A percentile compares a stretch with the other conserved stretches of the same genome.
Conservation (phyloP, 805 yeast genomes). For the Ogataea paraovalis region DNA sequence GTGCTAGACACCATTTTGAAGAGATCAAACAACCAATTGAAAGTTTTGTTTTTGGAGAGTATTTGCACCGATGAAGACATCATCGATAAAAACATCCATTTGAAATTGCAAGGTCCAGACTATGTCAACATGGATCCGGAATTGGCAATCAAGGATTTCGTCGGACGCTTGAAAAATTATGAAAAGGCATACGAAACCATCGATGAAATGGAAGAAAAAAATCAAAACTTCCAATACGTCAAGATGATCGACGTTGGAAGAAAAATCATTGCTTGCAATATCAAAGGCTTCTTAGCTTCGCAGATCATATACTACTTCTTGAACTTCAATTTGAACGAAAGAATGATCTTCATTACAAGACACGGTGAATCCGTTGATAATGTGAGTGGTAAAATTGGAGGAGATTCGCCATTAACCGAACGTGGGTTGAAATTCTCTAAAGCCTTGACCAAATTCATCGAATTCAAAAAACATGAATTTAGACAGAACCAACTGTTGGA, state of each 20-base stretch:
- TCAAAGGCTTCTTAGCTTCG: constrained; percentile 82
- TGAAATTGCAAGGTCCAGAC: constrained; percentile 91
- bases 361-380: constrained; percentile 93
- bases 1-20: constrained; percentile 55
- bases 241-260: constrained; percentile 96
- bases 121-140: constrained; percentile 82
- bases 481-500: constrained; percentile 55
- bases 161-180: constrained; percentile 75
- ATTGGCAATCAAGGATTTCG: constrained; percentile 74
- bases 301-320: constrained; percentile 88
- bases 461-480: constrained; percentile 65
- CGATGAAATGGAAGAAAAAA: constrained; percentile 63
- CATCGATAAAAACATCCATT: constrained; percentile 73
- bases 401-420: constrained; percentile 76
- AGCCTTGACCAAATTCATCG: constrained; percentile 72
- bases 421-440: constrained; percentile 74
- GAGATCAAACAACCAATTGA: constrained; percentile 56
- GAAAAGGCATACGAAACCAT: constrained; percentile 88
- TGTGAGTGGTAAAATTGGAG: constrained; percentile 83
- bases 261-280: constrained; percentile 87
- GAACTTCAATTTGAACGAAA: constrained; percentile 80
- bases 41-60: constrained; percentile 81
- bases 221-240: constrained; percentile 73
- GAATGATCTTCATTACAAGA: constrained; percentile 93
- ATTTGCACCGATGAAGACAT: constrained; percentile 76